phyloP scores from a whole-genome alignment of 805 yeast genomes.

The Millerago galiae region DNA sequence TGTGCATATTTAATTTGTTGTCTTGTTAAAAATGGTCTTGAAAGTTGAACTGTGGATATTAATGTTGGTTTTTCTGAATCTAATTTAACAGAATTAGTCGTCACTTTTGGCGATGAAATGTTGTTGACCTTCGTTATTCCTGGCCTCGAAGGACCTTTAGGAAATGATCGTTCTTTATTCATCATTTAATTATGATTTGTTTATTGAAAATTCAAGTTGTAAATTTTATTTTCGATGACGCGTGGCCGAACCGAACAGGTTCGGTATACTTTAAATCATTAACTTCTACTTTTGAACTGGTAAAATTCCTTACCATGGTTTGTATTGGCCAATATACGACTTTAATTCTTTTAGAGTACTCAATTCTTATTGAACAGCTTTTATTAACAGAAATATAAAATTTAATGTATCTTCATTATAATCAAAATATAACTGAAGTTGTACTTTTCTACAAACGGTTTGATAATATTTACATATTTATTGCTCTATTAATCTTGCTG shows the following conservation, averaged over 20 bases:
- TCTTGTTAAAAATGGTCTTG: constrained; percentile 56
- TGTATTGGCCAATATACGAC: too few relatives aligned
- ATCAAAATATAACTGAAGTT: too few relatives aligned
- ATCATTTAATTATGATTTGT: too few relatives aligned
- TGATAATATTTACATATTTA: neutral
- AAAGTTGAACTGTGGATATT: constrained; percentile 33
- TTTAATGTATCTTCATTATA: too few relatives aligned
- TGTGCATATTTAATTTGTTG: constrained; percentile 48
- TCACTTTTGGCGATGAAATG: neutral
- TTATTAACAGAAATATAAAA: too few relatives aligned
- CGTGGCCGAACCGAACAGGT: constrained; percentile 1
- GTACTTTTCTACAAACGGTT: too few relatives aligned
- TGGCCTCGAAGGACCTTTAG: neutral
- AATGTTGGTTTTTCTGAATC: constrained; percentile 3
- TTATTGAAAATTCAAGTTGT: too few relatives aligned
- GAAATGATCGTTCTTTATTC: neutral
- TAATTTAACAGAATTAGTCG: neutral
- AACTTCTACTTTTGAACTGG: too few relatives aligned
- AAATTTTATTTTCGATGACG: neutral
- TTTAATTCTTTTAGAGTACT: too few relatives aligned
- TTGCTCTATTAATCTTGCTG: constrained; percentile 37
- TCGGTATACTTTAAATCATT: too few relatives aligned
- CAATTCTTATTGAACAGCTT: too few relatives aligned
- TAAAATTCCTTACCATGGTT: too few relatives aligned
- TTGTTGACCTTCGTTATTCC: neutral